phyloP scores from a whole-genome alignment of 805 yeast species.

The Metschnikowia santaceciliae region DNA sequence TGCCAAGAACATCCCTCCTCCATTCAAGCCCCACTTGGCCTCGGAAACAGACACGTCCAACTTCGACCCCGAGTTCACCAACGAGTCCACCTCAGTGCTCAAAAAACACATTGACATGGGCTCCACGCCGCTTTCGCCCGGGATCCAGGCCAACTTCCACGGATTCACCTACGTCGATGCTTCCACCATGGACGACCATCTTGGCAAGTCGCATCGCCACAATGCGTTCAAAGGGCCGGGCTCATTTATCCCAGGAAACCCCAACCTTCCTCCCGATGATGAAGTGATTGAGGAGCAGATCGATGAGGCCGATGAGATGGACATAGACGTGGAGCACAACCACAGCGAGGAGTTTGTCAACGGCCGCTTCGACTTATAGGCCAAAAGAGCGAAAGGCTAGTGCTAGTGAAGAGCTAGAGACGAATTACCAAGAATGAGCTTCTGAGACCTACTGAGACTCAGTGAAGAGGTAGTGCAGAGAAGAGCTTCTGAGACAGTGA shows the following conservation, averaged over 20 bases:
- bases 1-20: conserved; percentile 87
- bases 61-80: conserved; percentile 97
- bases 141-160: conserved; percentile 91
- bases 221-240: conserved; percentile 49
- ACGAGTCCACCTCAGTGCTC: conserved; percentile 80
- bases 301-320: conserved; percentile 44
- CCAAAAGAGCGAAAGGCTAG: too few relatives aligned
- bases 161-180: conserved; percentile 97
- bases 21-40: conserved; percentile 88
- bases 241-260: conserved; percentile 75
- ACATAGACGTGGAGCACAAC: conserved; percentile 52
- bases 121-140: conserved; percentile 86
- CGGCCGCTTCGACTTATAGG: conserved; percentile 78
- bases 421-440: too few relatives aligned
- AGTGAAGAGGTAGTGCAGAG: too few relatives aligned
- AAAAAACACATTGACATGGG: conserved; percentile 61
- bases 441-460: too few relatives aligned
- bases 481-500: too few relatives aligned
- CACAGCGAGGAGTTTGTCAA: conserved; percentile 80
- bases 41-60: conserved; percentile 94
- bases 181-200: conserved; percentile 85
- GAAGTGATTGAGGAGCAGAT: conserved; percentile 70
- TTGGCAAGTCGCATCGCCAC: conserved; percentile 39
- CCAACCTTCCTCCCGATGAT: conserved; percentile 76
- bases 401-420: too few relatives aligned